These are phyloP conservation scores for Limnomonas spitsbergensis DNA, from an alignment of 139 green algal species.

Conservation along the genomic window DNA sequence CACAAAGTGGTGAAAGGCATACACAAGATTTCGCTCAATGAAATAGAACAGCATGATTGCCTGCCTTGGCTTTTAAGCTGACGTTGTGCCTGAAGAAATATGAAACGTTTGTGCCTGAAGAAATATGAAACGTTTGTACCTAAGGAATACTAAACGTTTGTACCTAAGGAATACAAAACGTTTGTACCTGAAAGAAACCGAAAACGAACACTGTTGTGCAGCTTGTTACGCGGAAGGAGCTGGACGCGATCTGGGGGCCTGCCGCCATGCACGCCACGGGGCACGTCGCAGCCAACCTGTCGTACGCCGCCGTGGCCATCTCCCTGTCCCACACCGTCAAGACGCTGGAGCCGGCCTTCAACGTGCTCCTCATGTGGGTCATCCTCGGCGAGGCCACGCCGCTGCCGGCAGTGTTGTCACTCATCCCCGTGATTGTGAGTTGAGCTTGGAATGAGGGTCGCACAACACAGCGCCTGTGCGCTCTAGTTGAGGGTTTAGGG, in stretches of 20 bases:
- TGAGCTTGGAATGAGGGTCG: no score
- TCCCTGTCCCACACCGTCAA: slow-evolving; percentile 98
- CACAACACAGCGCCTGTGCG: no score
- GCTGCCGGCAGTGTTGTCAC: slow-evolving; percentile 77
- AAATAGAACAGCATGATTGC: no score
- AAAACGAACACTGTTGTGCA: no score
- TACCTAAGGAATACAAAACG: background rate
- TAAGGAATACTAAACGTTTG: no score
- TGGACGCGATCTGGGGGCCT: slow-evolving; percentile 78
- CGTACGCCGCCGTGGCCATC: slow-evolving; percentile 96
- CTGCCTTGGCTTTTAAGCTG: background rate
- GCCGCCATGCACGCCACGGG: slow-evolving; percentile 94
- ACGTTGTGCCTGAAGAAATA: no score
- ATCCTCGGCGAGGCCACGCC: slow-evolving; percentile 83
- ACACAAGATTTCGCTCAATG: no score
- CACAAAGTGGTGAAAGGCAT: no score
- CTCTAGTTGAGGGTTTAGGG: no score
- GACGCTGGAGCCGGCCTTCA: slow-evolving; percentile 97
- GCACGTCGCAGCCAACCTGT: slow-evolving; percentile 96
- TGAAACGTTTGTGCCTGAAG: no score
- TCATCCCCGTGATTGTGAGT: slow-evolving; percentile 92
- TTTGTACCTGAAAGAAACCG: background rate
- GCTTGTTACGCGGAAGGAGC: slow-evolving; percentile 80
- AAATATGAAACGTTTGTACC: no score
- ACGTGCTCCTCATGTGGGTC: slow-evolving; percentile 75